These are phyloP conservation scores for Selenicereus undatus DNA, from an alignment of 148 eudicot species.

Conservation along the genomic window DNA sequence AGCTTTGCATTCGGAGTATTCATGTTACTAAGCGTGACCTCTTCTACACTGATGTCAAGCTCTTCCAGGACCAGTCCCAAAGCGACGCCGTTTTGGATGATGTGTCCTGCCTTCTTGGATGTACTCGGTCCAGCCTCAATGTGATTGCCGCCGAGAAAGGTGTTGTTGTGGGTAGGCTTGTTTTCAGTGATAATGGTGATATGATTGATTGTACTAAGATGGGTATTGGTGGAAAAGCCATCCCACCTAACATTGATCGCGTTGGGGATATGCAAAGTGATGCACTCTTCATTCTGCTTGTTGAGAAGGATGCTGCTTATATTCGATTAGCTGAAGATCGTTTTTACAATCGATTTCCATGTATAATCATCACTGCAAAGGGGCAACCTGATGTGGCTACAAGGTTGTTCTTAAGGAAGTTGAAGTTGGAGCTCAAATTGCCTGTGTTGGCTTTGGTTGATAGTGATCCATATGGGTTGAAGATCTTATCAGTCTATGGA, in stretches of 20 bases:
- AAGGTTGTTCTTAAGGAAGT: slow-evolving; percentile 71
- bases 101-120: slow-evolving; percentile 77
- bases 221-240: slow-evolving; percentile 95
- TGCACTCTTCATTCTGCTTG: slow-evolving; percentile 75
- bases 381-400: slow-evolving; percentile 98
- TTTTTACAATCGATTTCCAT: slow-evolving; percentile 86
- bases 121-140: slow-evolving; percentile 78
- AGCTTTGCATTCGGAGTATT: slow-evolving; percentile 56
- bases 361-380: slow-evolving; percentile 81
- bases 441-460: slow-evolving; percentile 92
- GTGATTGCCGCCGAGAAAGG: slow-evolving; percentile 88
- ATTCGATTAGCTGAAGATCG: slow-evolving; percentile 85
- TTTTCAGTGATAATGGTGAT: slow-evolving; percentile 86
- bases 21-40: slow-evolving; percentile 96
- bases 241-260: slow-evolving; percentile 86
- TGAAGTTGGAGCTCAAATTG: slow-evolving; percentile 77
- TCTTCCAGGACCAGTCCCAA: slow-evolving; percentile 79
- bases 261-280: slow-evolving; percentile 85
- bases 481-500: slow-evolving; percentile 88
- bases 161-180: slow-evolving; percentile 76
- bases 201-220: slow-evolving; percentile 90
- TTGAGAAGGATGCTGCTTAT: slow-evolving; percentile 94
- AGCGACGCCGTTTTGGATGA: slow-evolving; percentile 87
- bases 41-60: slow-evolving; percentile 92
- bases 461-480: slow-evolving; percentile 93